Evolutionary conservation across 2,329 filamentous ascomycete genomes (phyloP).

Genomic region (Fonsecaea monophora): DNA sequence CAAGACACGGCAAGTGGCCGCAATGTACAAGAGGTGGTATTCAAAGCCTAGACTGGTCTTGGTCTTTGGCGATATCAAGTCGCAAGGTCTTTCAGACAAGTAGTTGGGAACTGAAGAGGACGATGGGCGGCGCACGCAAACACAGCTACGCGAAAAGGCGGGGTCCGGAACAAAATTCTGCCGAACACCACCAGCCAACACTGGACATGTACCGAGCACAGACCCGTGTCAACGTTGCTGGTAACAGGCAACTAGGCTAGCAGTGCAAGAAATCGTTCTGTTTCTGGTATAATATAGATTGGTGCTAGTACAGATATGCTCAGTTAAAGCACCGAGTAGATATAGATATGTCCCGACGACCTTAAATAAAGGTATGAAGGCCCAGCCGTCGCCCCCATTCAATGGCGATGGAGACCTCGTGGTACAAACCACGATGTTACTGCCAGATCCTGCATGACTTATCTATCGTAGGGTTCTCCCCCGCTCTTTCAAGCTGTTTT

Average conservation of each 20-base stretch:
- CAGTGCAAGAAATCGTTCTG: background rate
- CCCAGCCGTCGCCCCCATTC: background rate
- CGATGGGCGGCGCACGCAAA: background rate
- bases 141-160: background rate
- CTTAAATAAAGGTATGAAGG: background rate
- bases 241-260: background rate
- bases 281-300: background rate
- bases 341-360: background rate
- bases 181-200: background rate
- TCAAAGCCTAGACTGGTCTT: background rate
- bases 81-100: background rate
- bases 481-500: slow-evolving; percentile 11
- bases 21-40: background rate
- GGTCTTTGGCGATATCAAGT: background rate
- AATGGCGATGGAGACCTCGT: background rate
- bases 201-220: background rate
- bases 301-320: background rate
- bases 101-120: background rate
- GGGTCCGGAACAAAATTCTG: background rate
- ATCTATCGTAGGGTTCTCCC: background rate
- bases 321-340: background rate
- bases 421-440: background rate
- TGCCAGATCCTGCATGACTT: background rate
- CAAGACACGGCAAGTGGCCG: slow-evolving; percentile 8
- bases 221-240: too few relatives aligned